A percentile compares a stretch with the other conserved stretches of the same genome.
Conservation (phyloP, 1,139 yeast species). For the Eremothecium gossypii region DNA sequence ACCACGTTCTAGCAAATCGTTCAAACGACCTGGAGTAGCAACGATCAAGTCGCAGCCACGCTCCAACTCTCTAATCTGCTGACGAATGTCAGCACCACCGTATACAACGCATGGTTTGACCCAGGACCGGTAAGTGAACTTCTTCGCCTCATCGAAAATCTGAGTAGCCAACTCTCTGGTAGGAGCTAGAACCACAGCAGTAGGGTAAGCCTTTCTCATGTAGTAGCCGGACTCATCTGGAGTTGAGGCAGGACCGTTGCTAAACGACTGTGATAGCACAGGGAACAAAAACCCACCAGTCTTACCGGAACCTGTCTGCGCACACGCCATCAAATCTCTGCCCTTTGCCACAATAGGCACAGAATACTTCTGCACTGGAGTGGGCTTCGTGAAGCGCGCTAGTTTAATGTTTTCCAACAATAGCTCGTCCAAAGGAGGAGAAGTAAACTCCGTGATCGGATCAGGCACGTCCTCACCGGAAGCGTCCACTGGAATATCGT, state of each 20-base stretch:
- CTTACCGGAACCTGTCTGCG: constrained; percentile 99
- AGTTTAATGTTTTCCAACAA: constrained; percentile 78
- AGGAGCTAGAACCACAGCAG: constrained; percentile 93
- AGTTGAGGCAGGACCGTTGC: constrained; percentile 71
- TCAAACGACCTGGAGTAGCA: constrained; percentile 98
- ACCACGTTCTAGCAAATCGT: constrained; percentile 92
- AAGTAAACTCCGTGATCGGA: constrained; percentile 75
- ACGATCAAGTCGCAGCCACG: constrained; percentile 93
- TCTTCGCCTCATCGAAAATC: constrained; percentile 90
- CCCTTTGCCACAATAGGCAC: constrained; percentile 93
- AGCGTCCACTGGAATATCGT: constrained; percentile 97
- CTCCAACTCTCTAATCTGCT: constrained; percentile 81
- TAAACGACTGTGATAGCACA: constrained; percentile 82
- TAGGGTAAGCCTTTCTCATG: constrained; percentile 81
- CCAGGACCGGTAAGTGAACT: constrained; percentile 97
- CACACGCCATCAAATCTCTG: constrained; percentile 99
- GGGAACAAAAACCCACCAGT: constrained; percentile 99
- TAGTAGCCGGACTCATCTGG: constrained; percentile 43
- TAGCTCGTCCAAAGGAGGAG: constrained; percentile 86
- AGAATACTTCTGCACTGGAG: constrained; percentile 98
- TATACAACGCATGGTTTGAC: constrained; percentile 93
- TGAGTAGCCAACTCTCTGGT: constrained; percentile 98
- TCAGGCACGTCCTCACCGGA: constrained; percentile 94
- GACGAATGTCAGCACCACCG: constrained; percentile 94
- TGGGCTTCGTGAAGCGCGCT: constrained; percentile 90